Conservation (phyloP, 2,329 filamentous ascomycete species). For the Penicillium brevicompactum region DNA sequence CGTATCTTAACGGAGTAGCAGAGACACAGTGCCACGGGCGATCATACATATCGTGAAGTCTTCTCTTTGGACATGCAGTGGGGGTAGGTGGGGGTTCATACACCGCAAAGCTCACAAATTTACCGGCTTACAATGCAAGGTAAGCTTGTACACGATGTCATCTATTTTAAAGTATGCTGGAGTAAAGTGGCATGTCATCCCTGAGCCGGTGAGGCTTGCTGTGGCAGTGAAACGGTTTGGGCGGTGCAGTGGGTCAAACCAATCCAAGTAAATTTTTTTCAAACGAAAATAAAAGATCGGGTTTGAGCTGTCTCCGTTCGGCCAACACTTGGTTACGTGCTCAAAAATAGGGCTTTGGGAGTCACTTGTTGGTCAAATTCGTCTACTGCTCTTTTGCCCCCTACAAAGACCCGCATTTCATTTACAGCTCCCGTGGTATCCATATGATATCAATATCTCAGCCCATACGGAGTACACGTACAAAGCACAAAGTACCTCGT, state of each 20-base stretch:
- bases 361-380: background rate
- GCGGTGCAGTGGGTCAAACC: conserved; percentile 29
- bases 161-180: background rate
- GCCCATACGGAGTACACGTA: background rate
- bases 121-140: background rate
- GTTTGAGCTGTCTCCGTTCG: conserved; percentile 22
- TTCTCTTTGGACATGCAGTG: conserved; percentile 13
- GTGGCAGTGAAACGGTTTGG: conserved; percentile 35
- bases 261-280: conserved; percentile 10
- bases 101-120: conserved; percentile 6
- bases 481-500: background rate
- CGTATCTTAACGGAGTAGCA: background rate
- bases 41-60: conserved; percentile 24
- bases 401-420: conserved; percentile 1
- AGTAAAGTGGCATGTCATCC: background rate
- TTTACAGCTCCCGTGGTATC: background rate
- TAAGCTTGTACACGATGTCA: conserved; percentile 14
- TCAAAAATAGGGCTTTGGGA: background rate
- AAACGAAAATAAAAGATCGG: conserved; percentile 17
- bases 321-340: conserved; percentile 6
- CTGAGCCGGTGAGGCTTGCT: conserved; percentile 29
- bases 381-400: background rate
- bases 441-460: background rate
- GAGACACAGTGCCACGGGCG: conserved; percentile 20
- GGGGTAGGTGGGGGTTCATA: conserved; percentile 2